Base-by-base conservation (phyloP, 1,139 yeast genomes). In the Diutina sp. region DNA sequence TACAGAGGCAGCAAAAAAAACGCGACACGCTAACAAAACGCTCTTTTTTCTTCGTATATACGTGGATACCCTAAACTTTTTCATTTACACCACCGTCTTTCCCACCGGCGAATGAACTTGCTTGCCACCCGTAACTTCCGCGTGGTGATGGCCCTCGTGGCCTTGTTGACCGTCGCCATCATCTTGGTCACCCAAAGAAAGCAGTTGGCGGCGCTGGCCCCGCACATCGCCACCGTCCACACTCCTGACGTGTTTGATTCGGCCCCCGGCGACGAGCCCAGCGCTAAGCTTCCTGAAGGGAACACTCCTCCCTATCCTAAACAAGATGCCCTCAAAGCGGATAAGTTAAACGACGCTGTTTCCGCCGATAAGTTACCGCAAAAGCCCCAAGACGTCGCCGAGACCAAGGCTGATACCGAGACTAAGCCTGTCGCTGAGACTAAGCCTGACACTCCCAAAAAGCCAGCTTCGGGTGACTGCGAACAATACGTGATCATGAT, bases 401-500 rank as follows among this genome's bases (percentile, higher is more conserved):
- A 16, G 14, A 50, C 8, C 12, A 30, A 32, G 7, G 25, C 12
- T 11, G 46, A 41, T 61, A 41, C 41, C 14, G 3, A 2, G 14
- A 35, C 41, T 14, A 41, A 41, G 18, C 30, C 25, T 18, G 28
- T 9, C 16, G 28, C 14, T 3, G 25, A 11, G 32, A 8, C 16
- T 5, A 47, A 47, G 48, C 14, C 48, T 9, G 44, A 48, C 2
- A 6, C 21, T 8, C 21, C 51, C 16, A 25, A 25, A 6, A 30
- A n/a, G 25, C n/a, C 52, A 14, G 59, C 16, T 73, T 78, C 68
- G 54, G 68, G 71, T 55, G 67, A 67, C 14, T 52, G 55, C 29
- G 45, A 21, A 29, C 73, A 73, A 54, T 77, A 65, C 61, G 97
- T 91, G 46, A 81, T 93, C 35, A 90, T 93, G 96, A 77, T 93